Percentiles rank a stretch among this genome's conserved stretches.
phyloP scores from a whole-genome alignment of 495 filamentous ascomycete species.

The Xylaria intraflava region DNA sequence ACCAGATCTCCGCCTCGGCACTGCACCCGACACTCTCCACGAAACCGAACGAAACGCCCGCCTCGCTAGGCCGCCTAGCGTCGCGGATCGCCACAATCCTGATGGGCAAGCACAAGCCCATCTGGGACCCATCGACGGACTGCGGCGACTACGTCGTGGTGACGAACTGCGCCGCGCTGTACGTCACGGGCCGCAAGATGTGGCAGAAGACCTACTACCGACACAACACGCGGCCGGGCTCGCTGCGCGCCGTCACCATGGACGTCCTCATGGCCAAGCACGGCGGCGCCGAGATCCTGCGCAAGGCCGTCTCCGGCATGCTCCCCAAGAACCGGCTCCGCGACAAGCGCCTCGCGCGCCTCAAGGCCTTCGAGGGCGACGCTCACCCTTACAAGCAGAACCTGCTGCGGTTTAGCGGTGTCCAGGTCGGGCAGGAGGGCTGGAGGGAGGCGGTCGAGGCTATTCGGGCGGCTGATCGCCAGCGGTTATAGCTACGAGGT shows the following conservation, averaged over 20 bases:
- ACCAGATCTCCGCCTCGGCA: constrained; percentile 66
- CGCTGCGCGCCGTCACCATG: constrained; percentile 84
- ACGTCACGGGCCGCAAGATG: constrained; percentile 85
- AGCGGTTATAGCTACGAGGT: constrained; percentile 31
- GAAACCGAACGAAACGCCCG: constrained; percentile 52
- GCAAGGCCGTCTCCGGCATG: constrained; percentile 92
- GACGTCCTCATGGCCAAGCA: constrained; percentile 88
- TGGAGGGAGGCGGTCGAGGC: constrained; percentile 38
- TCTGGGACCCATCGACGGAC: constrained; percentile 91
- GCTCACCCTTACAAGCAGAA: constrained; percentile 90
- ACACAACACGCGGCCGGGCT: constrained; percentile 85
- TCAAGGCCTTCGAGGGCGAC: constrained; percentile 92
- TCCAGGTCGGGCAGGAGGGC: constrained; percentile 42
- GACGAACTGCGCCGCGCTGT: constrained; percentile 75
- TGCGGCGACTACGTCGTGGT: constrained; percentile 99
- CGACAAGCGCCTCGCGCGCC: constrained; percentile 73
- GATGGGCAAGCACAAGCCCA: constrained; percentile 99
- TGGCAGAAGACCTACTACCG: constrained; percentile 92
- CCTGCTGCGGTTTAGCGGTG: constrained; percentile 62
- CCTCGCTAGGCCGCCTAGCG: constrained; percentile 80
- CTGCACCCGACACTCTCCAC: constrained; percentile 50
- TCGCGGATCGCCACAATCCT: constrained; percentile 83
- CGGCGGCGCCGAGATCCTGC: constrained; percentile 88
- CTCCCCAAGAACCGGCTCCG: constrained; percentile 92
- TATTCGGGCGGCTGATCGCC: constrained; percentile 34